Evolutionary conservation across 768 basidiomycete species (phyloP), one percentile per base, ranked within the genome.

Genomic region (Chalciporus pseudorubinellus): DNA sequence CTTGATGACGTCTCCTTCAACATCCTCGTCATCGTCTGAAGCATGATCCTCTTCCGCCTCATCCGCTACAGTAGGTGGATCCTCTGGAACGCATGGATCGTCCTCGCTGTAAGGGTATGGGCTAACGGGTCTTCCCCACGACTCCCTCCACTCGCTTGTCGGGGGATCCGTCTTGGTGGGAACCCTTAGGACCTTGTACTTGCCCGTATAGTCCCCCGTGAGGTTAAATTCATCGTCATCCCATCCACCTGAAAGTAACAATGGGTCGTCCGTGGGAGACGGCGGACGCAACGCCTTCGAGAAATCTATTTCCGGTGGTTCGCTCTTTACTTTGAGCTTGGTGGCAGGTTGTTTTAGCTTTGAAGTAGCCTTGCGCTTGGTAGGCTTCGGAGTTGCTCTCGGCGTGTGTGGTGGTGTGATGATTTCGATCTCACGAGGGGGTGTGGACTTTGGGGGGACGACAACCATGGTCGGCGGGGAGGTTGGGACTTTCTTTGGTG

Each of bases 191-290:
- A 77, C 74, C 62, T 69, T 79, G 71, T 80, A 89, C 28, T 71
- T 74, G 11, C 86, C 87, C 6, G 87, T 89, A 60, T 77, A 89
- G 55, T 89, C 84, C 19, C 85, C 84, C 26, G 62, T 60, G 66
- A 73, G 66, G 16, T 66, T 59, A 41, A 70, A 66, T 26, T 46
- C 66, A 5, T 70, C 71, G 28, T 61, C 71, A 11, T 65, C 62
- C 40, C 72, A 71, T 3, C 76, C 48, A 3, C 60, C 81, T 40
- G 75, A 77, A 24, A 91, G 73, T 2, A 91, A 70, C 0, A 91
- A 65, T 0, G 89, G 89, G 59, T 91, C 89, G 33, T 91, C 89
- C 1, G 80, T 80, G 3, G 89, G 89, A 47, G 85, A 87, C 0
- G 86, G 74, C 1, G 89, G 89, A 8, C 85, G 82, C 59, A 82